Evolutionary conservation across 768 basidiomycete genomes (phyloP), one percentile per base, ranked within the genome.

Genomic region (Calocera viscosa): DNA sequence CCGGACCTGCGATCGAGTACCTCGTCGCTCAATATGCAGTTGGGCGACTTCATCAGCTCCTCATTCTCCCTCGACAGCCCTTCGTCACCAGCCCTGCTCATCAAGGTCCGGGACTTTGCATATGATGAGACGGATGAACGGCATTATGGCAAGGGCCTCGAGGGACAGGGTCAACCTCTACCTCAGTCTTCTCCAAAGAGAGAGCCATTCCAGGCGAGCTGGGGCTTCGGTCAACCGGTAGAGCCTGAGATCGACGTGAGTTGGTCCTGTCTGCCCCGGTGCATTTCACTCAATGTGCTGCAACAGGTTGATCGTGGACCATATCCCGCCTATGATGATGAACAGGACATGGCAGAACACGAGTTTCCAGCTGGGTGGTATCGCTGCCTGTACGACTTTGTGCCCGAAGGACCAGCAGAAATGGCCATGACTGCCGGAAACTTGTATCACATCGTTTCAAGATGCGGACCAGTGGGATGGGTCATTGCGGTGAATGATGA

Each of bases 371-470:
- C 90, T 0, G 91, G 91, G 0, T 67, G 88, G 1, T 93, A 93
- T 72, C 83, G 86, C 17, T 89, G 91, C 8, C 14, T 90, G 74
- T 93, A 87, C 69, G 80, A 84, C 2, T 92, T 94, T 69, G 85
- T 86, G 68, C 87, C 89, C 0, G 89, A 91, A 71, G 87, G 89
- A 1, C 84, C 83, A 19, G 87, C 89, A 35, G 91, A 94, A 83
- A 90, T 92, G 89, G 79, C 79, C 49, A 76, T 93, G 66, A 30
- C 53, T 30, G 53, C 53, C 10, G 53, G 53, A 2, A 16, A 30
- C 26, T 10, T 60, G 26, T 60, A 60, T 32, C 53, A 22, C 14
- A 60, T 60, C 53, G 30, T 60, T 10, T 60, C 53, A 22, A 60
- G 53, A 60, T 60, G 53, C 22, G 53, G 53, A 32, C 53, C 53